These are phyloP conservation scores for Mucuna pruriens DNA, from an alignment of 306 rosid species.

Conservation along the genomic window DNA sequence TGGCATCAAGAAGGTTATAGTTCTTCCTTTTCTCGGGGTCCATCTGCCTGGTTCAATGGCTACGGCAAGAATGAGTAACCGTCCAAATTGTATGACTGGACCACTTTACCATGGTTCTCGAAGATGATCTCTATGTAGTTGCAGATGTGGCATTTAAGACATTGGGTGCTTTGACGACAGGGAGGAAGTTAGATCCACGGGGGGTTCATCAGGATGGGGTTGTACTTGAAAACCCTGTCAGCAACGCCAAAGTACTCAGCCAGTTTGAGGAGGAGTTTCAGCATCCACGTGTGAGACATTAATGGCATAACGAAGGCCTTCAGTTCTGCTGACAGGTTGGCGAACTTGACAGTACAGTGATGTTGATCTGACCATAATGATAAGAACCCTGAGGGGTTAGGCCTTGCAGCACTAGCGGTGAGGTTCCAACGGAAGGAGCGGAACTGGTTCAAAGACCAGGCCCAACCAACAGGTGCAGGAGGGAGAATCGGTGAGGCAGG, in stretches of 20 bases:
- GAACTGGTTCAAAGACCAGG: conserved; percentile 88
- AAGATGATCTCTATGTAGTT: conserved; percentile 68
- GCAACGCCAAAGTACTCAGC: conserved; percentile 64
- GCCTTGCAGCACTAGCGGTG: conserved; percentile 88
- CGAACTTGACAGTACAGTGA: conserved; percentile 72
- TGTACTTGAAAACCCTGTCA: conserved; percentile 61
- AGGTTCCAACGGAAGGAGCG: conserved; percentile 91
- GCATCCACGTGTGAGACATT: conserved; percentile 65
- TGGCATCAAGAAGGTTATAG: conserved; percentile 77
- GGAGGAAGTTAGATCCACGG: too few relatives aligned
- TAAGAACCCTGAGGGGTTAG: conserved; percentile 93
- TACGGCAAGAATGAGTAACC: conserved; percentile 83
- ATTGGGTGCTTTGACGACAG: conserved; percentile 48
- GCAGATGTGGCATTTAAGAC: conserved; percentile 57
- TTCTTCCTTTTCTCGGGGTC: conserved; percentile 66
- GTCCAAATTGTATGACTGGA: conserved; percentile 70
- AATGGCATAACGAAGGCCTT: conserved; percentile 68
- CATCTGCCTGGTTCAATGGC: conserved; percentile 77
- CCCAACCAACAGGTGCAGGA: conserved; percentile 72
- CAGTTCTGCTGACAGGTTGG: conserved; percentile 39
- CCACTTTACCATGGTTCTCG: conserved; percentile 65
- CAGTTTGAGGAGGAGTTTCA: conserved; percentile 71
- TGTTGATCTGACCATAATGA: conserved; percentile 80
- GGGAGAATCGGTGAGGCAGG: conserved; percentile 59
- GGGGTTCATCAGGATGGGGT: conserved; percentile 52